Conservation (phyloP, 1,284 basidiomycete species). For the Apiotrichum siamense region DNA sequence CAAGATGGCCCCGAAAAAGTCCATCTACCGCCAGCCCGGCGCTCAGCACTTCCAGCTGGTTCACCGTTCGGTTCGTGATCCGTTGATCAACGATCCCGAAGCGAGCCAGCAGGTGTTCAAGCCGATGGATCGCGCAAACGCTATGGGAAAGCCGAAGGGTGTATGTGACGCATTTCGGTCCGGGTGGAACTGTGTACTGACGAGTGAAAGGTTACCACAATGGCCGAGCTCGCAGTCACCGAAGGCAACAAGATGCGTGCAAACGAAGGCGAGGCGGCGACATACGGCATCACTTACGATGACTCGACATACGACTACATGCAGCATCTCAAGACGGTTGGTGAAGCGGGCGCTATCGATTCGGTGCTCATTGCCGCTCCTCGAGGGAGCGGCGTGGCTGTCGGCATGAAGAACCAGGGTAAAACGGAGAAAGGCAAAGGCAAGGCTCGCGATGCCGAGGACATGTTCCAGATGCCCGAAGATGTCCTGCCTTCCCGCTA, state of each 20-base stretch:
- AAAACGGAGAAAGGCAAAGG: constrained; percentile 32
- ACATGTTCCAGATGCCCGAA: constrained; percentile 54
- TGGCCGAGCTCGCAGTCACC: constrained; percentile 54
- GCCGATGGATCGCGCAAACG: constrained; percentile 65
- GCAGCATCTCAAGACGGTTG: constrained; percentile 82
- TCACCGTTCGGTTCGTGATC: constrained; percentile 92
- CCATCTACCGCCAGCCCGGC: constrained; percentile 81
- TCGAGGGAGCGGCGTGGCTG: constrained; percentile 42
- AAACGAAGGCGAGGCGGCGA: constrained; percentile 73
- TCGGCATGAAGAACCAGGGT: constrained; percentile 34
- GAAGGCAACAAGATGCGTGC: constrained; percentile 33
- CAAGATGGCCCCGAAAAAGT: constrained; percentile 51
- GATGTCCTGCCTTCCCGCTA: constrained; percentile 64
- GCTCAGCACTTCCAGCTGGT: constrained; percentile 94
- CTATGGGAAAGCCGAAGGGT: constrained; percentile 58
- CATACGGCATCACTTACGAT: constrained; percentile 91
- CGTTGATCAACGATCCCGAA: constrained; percentile 88
- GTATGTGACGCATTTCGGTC: constrained; percentile 40
- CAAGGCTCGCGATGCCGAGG: constrained; percentile 24
- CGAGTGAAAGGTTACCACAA: constrained; percentile 6
- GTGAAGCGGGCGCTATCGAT: constrained; percentile 58
- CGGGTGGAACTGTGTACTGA: constrained; percentile 1
- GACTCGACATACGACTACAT: constrained; percentile 99
- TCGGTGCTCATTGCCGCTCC: constrained; percentile 63
- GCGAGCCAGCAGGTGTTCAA: constrained; percentile 85